Base-by-base conservation (phyloP, 805 yeast genomes). In the Hanseniaspora thailandica region DNA sequence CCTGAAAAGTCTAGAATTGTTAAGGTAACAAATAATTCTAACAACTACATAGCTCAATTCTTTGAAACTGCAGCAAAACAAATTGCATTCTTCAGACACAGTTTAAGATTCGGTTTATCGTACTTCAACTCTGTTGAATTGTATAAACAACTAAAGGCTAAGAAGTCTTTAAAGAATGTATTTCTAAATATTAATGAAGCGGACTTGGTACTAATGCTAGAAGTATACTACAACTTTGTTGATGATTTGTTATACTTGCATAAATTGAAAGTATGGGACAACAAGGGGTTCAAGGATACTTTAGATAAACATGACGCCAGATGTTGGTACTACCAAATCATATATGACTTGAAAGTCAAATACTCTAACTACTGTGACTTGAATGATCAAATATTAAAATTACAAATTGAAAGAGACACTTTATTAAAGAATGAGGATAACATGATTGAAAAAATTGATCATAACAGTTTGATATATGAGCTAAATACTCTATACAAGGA, bases 311-410 rank as follows among this genome's bases (percentile, higher is more conserved):
- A 84, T 62, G 86, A 81, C 64, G 70, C 80, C 2, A 67, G 76
- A 36, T 79, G 86, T 0, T 83, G 90, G 89, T 80, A 80, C 67
- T 72, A 73, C 52, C 84, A 80, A 60, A 78, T 84, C 19, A 57
- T 82, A 55, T 63, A 81, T 15, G 79, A 79, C 61, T 86, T 84
- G 7, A 81, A 76, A 61, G 61, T 74, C 36, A 56, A 61, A 23
- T 34, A 43, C 26, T 47, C 60, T 61, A 40, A 59, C 46, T 56
- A 60, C 57, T 41, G 58, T 58, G 46, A 44, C 2, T 22, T 51
- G 17, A 51, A 28, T 31, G 47, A 45, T 10, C 8, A 31, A 5
- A 49, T 41, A 15, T 25, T 49, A n/a, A 33, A 57, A 26, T 59
- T 68, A 6, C 64, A 66, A 17, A 55, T 65, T 39, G 61, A 64